A percentile compares a stretch with the other conserved stretches of the same genome.
Conservation (phyloP, 345 rosid species). For the Ceriops decandra region DNA sequence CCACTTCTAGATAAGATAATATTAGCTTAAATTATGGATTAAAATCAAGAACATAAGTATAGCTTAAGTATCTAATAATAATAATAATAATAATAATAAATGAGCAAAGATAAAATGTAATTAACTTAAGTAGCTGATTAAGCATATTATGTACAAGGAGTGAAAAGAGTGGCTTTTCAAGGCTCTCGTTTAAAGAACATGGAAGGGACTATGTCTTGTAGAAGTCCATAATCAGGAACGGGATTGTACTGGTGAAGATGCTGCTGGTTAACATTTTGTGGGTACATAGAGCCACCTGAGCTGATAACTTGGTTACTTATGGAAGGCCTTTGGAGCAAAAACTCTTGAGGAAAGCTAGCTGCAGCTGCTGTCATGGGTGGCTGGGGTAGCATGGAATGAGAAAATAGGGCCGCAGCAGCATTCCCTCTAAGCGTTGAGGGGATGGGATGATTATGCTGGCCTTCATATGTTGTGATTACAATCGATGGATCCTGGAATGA, state of each 20-base stretch:
- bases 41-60: too few species aligned
- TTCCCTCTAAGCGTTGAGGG: slow-evolving; percentile 26
- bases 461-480: slow-evolving; percentile 33
- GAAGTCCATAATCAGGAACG: slow-evolving; percentile 61
- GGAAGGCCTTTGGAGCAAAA: slow-evolving; percentile 27
- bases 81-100: background rate
- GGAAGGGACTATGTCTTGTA: slow-evolving; percentile 78
- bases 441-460: slow-evolving; percentile 31
- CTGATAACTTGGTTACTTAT: slow-evolving; percentile 13
- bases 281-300: slow-evolving; percentile 26
- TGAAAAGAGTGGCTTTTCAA: slow-evolving; percentile 20
- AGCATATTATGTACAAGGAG: slow-evolving; percentile 6
- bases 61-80: too few species aligned
- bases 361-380: slow-evolving; percentile 19
- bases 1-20: too few species aligned
- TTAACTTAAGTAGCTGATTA: too few species aligned
- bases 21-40: too few species aligned
- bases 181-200: slow-evolving; percentile 64
- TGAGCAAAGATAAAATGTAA: slow-evolving; percentile 3
- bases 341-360: slow-evolving; percentile 40
- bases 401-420: slow-evolving; percentile 30
- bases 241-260: slow-evolving; percentile 32
- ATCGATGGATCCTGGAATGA: slow-evolving; percentile 28
- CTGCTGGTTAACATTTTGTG: slow-evolving; percentile 27
- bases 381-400: slow-evolving; percentile 28